Conservation (phyloP, 805 yeast genomes). For the Metschnikowia matae region DNA sequence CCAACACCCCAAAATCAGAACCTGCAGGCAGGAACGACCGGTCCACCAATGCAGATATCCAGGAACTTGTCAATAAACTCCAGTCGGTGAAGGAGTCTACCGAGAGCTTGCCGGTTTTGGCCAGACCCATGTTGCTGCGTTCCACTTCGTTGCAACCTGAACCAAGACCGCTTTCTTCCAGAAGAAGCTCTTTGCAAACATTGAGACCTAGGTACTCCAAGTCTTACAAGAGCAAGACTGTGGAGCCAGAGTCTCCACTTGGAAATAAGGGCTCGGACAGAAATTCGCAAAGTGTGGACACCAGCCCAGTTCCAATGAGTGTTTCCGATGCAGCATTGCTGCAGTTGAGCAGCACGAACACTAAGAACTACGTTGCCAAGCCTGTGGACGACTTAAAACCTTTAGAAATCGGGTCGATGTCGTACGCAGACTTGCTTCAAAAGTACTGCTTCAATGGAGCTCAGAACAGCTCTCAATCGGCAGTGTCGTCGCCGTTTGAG, state of each 20-base stretch:
- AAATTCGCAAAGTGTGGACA: background rate
- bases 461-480: conserved; percentile 1
- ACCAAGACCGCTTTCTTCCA: background rate
- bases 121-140: conserved; percentile 2
- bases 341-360: background rate
- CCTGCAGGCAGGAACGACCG: background rate
- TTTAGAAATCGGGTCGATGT: conserved; percentile 21
- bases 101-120: background rate
- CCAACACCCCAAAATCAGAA: conserved; percentile 1
- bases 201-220: conserved; percentile 25
- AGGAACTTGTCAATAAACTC: conserved; percentile 14
- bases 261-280: background rate
- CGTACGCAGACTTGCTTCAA: conserved; percentile 32
- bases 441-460: conserved; percentile 36
- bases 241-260: conserved; percentile 5
- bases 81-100: conserved; percentile 7
- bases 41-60: conserved; percentile 4
- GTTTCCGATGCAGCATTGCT: background rate
- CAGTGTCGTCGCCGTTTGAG: conserved; percentile 4
- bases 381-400: conserved; percentile 2
- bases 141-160: background rate
- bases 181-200: background rate
- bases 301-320: background rate
- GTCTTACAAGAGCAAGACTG: conserved; percentile 20
- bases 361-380: background rate